phyloP scores from a whole-genome alignment of 345 rosid genomes.

The Corchorus capsularis region DNA sequence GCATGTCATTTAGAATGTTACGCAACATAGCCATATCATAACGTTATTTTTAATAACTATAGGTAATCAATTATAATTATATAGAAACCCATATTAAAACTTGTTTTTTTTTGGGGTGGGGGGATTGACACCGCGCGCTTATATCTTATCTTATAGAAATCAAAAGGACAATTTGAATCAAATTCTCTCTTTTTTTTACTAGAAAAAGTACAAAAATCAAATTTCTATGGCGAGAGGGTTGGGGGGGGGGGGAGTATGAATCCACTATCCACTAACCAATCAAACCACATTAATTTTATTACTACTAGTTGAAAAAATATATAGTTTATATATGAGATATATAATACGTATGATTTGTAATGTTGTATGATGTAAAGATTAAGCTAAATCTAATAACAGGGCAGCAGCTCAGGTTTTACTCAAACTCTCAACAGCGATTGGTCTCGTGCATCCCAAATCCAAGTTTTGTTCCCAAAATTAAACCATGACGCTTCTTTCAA shows the following conservation, averaged over 20 bases:
- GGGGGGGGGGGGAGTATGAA: too few relatives aligned
- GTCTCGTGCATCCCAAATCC: background rate
- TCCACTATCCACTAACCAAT: background rate
- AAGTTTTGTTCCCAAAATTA: conserved; percentile 18
- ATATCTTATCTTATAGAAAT: background rate
- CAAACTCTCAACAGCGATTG: background rate
- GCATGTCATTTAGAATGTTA: too few relatives aligned
- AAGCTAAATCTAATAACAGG: background rate
- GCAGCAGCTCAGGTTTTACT: background rate
- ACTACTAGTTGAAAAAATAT: too few relatives aligned
- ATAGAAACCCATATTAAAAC: background rate
- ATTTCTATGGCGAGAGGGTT: background rate
- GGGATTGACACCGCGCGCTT: background rate
- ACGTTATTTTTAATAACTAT: too few relatives aligned
- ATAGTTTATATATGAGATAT: too few relatives aligned
- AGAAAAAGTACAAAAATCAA: too few relatives aligned
- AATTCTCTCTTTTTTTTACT: background rate
- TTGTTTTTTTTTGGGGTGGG: background rate
- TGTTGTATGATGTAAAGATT: background rate
- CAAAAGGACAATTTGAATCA: background rate
- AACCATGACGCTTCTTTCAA: background rate
- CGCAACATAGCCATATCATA: too few relatives aligned
- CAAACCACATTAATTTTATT: background rate
- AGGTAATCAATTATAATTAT: too few relatives aligned
- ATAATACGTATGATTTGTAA: too few relatives aligned